Conservation (phyloP, 169 alveolate genomes). For the Miamiensis avidus region DNA sequence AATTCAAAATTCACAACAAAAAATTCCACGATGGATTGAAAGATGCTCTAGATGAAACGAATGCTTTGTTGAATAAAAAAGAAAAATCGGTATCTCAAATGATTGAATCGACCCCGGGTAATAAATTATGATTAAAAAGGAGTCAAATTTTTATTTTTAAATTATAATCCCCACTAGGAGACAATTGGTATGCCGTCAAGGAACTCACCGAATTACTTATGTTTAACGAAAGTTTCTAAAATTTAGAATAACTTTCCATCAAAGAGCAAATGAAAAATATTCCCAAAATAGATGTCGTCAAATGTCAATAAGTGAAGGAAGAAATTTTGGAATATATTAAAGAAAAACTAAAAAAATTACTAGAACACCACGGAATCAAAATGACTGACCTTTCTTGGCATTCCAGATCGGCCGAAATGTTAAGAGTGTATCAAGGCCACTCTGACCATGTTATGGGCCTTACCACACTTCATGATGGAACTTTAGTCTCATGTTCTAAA, state of each 20-base stretch:
- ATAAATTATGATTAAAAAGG: background rate
- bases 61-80: background rate
- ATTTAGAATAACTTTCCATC: background rate
- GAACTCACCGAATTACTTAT: background rate
- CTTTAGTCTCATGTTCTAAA: conserved; percentile 28
- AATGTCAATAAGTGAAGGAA: conserved; percentile 17
- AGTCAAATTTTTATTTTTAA: no score
- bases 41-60: conserved; percentile 22
- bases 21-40: conserved; percentile 9
- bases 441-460: conserved; percentile 14
- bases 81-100: conserved; percentile 5
- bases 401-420: conserved; percentile 28
- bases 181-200: background rate
- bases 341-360: conserved; percentile 21
- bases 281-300: background rate
- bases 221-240: background rate
- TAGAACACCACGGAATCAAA: conserved; percentile 23
- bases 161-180: background rate
- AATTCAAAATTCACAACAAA: conserved; percentile 23
- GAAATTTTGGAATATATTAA: conserved; percentile 14
- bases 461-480: conserved; percentile 18
- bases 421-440: conserved; percentile 3
- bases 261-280: conserved; percentile 24
- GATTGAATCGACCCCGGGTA: conserved; percentile 4
- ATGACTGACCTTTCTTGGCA: conserved; percentile 19